These are phyloP conservation scores for Verticillium alfalfae DNA, from an alignment of 2,329 filamentous ascomycete species.

Conservation along the genomic window DNA sequence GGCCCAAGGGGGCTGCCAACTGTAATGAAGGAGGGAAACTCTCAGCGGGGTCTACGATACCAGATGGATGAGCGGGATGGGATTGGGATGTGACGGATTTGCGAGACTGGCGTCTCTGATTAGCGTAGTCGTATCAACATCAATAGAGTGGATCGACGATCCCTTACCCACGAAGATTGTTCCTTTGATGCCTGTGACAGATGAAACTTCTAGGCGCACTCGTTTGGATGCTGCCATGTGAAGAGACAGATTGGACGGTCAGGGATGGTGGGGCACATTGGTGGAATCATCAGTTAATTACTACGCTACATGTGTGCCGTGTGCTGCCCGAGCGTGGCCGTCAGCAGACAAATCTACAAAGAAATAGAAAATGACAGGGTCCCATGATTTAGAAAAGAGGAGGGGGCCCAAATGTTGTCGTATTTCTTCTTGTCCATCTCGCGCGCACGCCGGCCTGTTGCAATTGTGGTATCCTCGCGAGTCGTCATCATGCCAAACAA, in stretches of 20 bases:
- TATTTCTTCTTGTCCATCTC: not conserved
- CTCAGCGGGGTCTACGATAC: not conserved
- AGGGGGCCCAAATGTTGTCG: not conserved
- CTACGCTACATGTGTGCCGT: not conserved
- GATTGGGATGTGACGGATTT: not conserved
- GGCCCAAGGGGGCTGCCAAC: not conserved
- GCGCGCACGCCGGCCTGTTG: not conserved
- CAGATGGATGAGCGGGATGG: not conserved
- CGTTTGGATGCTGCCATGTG: not conserved
- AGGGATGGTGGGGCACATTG: not conserved
- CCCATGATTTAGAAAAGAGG: no score
- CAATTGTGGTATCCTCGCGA: not conserved
- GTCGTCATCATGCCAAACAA: not conserved
- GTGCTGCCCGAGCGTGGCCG: not conserved
- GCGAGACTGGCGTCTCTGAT: not conserved
- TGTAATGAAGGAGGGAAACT: not conserved
- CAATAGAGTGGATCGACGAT: not conserved
- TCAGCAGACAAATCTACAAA: not conserved
- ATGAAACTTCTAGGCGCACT: no score
- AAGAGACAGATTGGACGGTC: not conserved
- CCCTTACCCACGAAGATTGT: not conserved
- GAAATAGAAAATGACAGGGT: no score
- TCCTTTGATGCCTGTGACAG: no score
- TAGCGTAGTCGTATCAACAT: not conserved
- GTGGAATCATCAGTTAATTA: not conserved